Percentiles rank a stretch among this genome's conserved stretches.
Evolutionary conservation across 2,329 filamentous ascomycete species (phyloP).

Genomic region (Fusarium sp.): DNA sequence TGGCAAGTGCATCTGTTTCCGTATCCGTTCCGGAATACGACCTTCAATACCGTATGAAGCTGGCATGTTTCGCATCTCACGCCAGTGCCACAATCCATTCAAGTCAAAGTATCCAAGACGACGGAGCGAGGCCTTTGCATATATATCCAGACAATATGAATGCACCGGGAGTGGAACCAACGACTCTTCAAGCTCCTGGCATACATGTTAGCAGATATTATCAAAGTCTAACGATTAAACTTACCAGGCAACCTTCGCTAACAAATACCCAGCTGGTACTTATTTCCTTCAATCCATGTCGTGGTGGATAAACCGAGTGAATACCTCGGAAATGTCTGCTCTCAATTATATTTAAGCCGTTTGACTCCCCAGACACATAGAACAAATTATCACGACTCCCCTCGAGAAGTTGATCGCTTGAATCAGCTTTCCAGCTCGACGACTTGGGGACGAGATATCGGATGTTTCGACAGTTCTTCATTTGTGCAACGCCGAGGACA

Average conservation of each 20-base stretch:
- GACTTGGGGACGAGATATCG: neutral
- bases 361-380: conserved; percentile 3
- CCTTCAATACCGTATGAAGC: neutral
- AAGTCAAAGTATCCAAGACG: neutral
- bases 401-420: neutral
- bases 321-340: neutral
- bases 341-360: neutral
- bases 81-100: conserved; percentile 11
- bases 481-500: neutral
- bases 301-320: neutral
- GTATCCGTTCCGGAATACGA: fast-evolving
- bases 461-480: conserved; percentile 13
- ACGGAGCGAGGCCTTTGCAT: neutral
- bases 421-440: neutral
- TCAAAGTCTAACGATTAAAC: fast-evolving
- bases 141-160: conserved; percentile 11
- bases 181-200: too few species aligned
- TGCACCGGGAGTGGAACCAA: neutral
- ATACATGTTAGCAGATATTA: too few species aligned
- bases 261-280: neutral
- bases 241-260: neutral
- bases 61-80: neutral
- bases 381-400: neutral
- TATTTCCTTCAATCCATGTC: neutral
- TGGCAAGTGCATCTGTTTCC: fast-evolving